Evolutionary conservation across 23 red algal genomes (phyloP).

Genomic region (Agarophyton chilense): DNA sequence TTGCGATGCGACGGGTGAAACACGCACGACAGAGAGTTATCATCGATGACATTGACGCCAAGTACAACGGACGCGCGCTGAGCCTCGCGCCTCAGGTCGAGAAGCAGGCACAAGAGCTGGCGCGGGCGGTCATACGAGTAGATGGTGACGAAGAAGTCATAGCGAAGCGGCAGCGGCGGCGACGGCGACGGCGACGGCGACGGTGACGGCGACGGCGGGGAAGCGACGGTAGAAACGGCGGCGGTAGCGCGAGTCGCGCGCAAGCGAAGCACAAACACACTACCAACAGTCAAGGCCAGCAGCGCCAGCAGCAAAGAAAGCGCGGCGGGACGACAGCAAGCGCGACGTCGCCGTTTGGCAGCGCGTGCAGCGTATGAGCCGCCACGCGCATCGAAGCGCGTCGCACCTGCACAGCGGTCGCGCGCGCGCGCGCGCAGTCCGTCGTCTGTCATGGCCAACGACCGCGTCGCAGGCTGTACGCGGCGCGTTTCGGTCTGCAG

Average conservation of each 20-base stretch:
- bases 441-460: background rate
- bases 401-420: background rate
- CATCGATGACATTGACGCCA: slow-evolving; percentile 85
- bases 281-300: background rate
- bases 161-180: no score
- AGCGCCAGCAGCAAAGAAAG: background rate
- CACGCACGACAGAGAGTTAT: slow-evolving; percentile 79
- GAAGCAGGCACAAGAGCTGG: slow-evolving; percentile 51
- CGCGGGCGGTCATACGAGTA: slow-evolving; percentile 88
- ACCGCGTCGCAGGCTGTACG: no score
- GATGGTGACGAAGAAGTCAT: slow-evolving; percentile 80
- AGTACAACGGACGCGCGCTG: background rate
- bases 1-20: background rate
- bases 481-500: no score
- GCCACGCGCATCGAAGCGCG: no score
- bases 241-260: background rate
- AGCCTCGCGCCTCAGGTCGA: slow-evolving; percentile 63
- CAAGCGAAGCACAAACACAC: background rate
- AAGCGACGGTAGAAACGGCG: no score
- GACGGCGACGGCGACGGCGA: background rate
- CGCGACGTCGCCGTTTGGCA: no score
- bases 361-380: no score
- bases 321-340: no score
- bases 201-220: background rate
- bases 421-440: background rate